Base-by-base conservation (phyloP, 1,284 basidiomycete genomes). In the Sporisorium iseilematis-ciliati region DNA sequence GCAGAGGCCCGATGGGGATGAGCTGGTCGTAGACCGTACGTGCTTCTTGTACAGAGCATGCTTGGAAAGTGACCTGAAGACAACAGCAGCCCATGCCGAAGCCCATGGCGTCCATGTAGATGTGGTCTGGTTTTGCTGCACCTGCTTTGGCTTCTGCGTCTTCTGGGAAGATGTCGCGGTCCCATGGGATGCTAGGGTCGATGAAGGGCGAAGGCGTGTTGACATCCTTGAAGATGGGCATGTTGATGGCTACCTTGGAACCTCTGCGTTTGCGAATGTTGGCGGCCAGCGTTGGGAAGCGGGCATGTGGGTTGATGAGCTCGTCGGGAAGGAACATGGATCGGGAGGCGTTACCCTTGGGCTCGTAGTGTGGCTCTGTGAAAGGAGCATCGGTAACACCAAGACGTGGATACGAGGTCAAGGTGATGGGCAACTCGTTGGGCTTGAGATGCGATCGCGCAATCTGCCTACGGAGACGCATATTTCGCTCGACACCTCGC, bases 51-150 rank as follows among this genome's bases (percentile, higher is more conserved):
- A 99, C 91, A 85, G 94, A 94, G 86, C 93, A 96, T 0, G 95
- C 92, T 86, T 99, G 97, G 88, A 99, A 97, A 4, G 97, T 99
- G 75, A 99, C 89, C 84, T 99, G 97, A 55, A 99, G 88, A 86
- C 97, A 99, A 83, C 94, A 97, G 82, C 96, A 98, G 3, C 97
- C 97, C 96, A 98, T 99, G 48, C 97, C 97, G 86, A 99, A 99
- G 25, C 95, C 96, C 97, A 98, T 98, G 2, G 97, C 95, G 86
- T 99, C 97, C 89, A 99, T 90, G 86, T 99, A 99, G 78, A 99
- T 95, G 86, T 98, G 95, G 85, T 96, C 91, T 14, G 89, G 88
- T 54, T 93, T 88, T 11, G 95, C 95, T 11, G 94, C 93, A 5
- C 93, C 94, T 63, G 71, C 71, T 85, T 91, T 92, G 2, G 95